These are phyloP conservation scores for Calonectria naviculata DNA, from an alignment of 2,329 filamentous ascomycete genomes.

Conservation along the genomic window DNA sequence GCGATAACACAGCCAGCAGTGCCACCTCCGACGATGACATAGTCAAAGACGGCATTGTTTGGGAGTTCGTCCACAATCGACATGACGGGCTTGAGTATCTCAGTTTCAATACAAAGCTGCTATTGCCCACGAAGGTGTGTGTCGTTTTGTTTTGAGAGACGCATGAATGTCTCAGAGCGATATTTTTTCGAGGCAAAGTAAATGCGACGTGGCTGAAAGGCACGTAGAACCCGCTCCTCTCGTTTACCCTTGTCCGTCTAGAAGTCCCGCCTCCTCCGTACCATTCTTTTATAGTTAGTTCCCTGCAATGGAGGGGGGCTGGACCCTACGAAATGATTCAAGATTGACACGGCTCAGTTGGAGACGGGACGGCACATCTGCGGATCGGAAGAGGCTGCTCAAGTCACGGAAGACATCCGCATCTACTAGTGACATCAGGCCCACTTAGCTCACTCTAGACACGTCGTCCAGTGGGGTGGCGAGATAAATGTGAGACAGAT, in stretches of 20 bases:
- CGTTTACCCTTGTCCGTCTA: too few relatives aligned
- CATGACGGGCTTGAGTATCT: not conserved
- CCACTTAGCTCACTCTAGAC: not conserved
- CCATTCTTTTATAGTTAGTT: not conserved
- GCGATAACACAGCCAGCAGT: conserved; percentile 12
- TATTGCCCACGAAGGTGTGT: not conserved
- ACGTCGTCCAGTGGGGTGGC: not conserved
- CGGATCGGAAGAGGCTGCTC: not conserved
- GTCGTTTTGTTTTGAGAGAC: not conserved
- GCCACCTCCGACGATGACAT: conserved; percentile 7
- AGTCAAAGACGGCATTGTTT: not conserved
- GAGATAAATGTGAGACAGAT: not conserved
- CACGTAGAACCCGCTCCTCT: too few relatives aligned
- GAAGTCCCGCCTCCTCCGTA: not conserved
- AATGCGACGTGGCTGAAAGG: not conserved
- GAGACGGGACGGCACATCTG: not conserved
- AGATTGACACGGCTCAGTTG: not conserved
- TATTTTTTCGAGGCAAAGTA: not conserved
- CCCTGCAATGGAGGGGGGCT: not conserved
- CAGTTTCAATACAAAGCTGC: not conserved
- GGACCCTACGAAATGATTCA: not conserved
- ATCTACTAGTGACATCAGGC: not conserved
- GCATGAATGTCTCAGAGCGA: not conserved
- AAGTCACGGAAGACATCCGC: not conserved
- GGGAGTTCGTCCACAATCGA: not conserved